phyloP scores from a whole-genome alignment of 2,329 filamentous ascomycete genomes.

The Fusarium temperatum region DNA sequence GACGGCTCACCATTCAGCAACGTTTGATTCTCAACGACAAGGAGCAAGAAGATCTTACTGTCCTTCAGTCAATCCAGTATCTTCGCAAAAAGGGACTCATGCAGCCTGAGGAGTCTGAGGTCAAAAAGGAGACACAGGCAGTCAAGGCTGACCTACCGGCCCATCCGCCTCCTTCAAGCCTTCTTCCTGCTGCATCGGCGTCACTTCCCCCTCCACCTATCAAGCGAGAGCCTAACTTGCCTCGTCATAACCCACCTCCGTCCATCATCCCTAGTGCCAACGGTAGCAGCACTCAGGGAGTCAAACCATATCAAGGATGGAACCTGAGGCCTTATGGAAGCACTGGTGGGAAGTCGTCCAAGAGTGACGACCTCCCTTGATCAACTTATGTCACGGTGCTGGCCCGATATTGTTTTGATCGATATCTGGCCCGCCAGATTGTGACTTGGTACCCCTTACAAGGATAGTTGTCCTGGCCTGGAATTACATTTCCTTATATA shows the following conservation, averaged over 20 bases:
- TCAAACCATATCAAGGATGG: constrained; percentile 51
- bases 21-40: constrained; percentile 73
- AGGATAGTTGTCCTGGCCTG: constrained; percentile 40
- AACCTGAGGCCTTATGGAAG: constrained; percentile 50
- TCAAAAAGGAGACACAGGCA: constrained; percentile 30
- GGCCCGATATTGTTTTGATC: neutral
- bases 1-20: constrained; percentile 72
- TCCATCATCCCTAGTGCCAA: constrained; percentile 45
- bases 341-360: constrained; percentile 44
- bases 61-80: constrained; percentile 72
- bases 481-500: neutral
- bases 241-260: constrained; percentile 48
- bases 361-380: constrained; percentile 48
- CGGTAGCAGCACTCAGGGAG: constrained; percentile 44
- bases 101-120: constrained; percentile 39
- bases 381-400: neutral
- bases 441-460: constrained; percentile 1
- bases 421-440: neutral
- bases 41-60: constrained; percentile 72
- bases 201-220: constrained; percentile 50
- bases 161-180: constrained; percentile 39
- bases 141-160: constrained; percentile 22
- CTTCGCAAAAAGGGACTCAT: constrained; percentile 68
- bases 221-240: constrained; percentile 44
- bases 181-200: constrained; percentile 51